Evolutionary conservation across 2,329 filamentous ascomycete species (phyloP).

Genomic region (Didymella sp.): DNA sequence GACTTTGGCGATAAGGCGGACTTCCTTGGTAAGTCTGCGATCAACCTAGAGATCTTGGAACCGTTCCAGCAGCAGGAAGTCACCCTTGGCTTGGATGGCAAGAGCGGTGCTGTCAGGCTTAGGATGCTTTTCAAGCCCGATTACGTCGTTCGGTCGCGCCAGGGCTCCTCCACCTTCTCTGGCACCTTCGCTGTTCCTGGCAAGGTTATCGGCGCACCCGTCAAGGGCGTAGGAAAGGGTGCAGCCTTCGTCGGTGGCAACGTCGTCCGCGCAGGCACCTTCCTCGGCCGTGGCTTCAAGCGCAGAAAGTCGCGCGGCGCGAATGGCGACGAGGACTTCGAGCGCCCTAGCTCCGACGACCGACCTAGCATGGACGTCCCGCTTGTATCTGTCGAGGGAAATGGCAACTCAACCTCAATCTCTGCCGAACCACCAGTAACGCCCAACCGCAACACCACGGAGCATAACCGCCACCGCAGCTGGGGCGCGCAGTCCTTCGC

Average conservation of each 20-base stretch:
- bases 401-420: slow-evolving; percentile 20
- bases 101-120: slow-evolving; percentile 82
- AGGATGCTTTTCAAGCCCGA: slow-evolving; percentile 91
- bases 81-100: slow-evolving; percentile 79
- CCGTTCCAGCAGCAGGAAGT: slow-evolving; percentile 84
- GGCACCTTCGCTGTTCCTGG: slow-evolving; percentile 87
- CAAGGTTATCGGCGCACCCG: slow-evolving; percentile 91
- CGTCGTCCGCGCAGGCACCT: slow-evolving; percentile 88
- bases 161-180: slow-evolving; percentile 91
- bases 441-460: slow-evolving; percentile 40
- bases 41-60: slow-evolving; percentile 80
- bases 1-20: slow-evolving; percentile 97
- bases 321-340: slow-evolving; percentile 49
- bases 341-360: slow-evolving; percentile 54
- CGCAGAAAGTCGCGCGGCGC: slow-evolving; percentile 67
- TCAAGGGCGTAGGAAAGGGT: slow-evolving; percentile 87
- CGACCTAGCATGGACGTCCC: slow-evolving; percentile 41
- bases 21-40: slow-evolving; percentile 77
- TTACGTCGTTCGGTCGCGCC: slow-evolving; percentile 84
- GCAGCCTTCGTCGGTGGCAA: slow-evolving; percentile 74
- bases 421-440: slow-evolving; percentile 19
- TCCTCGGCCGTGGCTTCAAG: slow-evolving; percentile 84
- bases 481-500: slow-evolving; percentile 53
- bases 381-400: slow-evolving; percentile 42
- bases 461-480: slow-evolving; percentile 46